phyloP scores from a whole-genome alignment of 2,329 filamentous ascomycete genomes.

The Aspergillus tubingensis region DNA sequence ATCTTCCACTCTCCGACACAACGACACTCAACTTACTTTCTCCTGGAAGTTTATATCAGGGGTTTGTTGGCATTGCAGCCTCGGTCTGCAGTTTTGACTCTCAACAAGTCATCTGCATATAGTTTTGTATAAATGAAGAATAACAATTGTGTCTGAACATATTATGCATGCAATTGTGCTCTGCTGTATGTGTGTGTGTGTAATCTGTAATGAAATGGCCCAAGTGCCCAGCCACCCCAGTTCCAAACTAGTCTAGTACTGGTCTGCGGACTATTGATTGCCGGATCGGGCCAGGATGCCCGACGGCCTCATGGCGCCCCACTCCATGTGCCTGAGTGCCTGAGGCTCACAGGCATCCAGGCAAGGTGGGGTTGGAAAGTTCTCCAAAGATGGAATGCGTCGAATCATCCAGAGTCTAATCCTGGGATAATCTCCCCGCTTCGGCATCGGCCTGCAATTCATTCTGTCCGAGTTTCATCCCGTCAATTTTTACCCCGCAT shows the following conservation, averaged over 20 bases:
- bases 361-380: slow-evolving; percentile 24
- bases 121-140: too few relatives aligned
- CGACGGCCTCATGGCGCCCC: slow-evolving; percentile 20
- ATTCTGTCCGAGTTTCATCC: background rate
- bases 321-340: slow-evolving; percentile 19
- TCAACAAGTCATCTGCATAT: background rate
- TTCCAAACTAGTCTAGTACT: too few relatives aligned
- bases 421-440: background rate
- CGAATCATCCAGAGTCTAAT: background rate
- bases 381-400: slow-evolving; percentile 9
- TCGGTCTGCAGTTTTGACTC: background rate
- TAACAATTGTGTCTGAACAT: too few relatives aligned
- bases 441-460: background rate
- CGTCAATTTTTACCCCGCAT: background rate
- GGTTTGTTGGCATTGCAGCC: background rate
- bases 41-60: background rate
- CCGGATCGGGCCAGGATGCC: background rate
- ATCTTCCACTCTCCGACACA: background rate
- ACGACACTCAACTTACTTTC: background rate
- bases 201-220: background rate
- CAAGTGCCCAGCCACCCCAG: background rate
- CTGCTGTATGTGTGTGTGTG: too few relatives aligned
- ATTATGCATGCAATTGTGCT: too few relatives aligned
- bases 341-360: slow-evolving; percentile 13
- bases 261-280: slow-evolving; percentile 2